These are phyloP conservation scores for Colletotrichum echinochloae DNA, from an alignment of 2,329 filamentous ascomycete genomes.

Conservation along the genomic window DNA sequence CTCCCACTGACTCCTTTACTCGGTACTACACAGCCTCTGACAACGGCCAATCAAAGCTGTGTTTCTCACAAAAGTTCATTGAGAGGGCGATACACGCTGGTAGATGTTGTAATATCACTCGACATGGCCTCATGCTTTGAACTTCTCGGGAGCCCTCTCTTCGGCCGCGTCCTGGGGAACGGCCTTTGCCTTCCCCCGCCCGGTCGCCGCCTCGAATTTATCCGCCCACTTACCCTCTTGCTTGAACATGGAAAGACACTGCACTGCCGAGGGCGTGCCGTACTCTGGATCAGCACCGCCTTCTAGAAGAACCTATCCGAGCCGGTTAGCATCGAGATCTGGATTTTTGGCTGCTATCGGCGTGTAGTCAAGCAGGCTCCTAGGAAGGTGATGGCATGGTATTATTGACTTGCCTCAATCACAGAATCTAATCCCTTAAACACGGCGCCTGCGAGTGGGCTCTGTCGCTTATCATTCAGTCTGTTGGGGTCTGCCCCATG, in stretches of 20 bases:
- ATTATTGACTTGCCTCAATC: slow-evolving; percentile 59
- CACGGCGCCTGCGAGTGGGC: slow-evolving; percentile 76
- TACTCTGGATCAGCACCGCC: slow-evolving; percentile 67
- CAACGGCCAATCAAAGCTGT: not conserved
- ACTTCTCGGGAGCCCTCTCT: slow-evolving; percentile 32
- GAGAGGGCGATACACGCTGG: not conserved
- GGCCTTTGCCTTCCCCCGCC: slow-evolving; percentile 56
- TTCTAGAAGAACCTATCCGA: slow-evolving; percentile 57
- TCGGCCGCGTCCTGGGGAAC: slow-evolving; percentile 28
- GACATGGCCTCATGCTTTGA: slow-evolving; percentile 22
- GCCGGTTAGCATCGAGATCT: not conserved
- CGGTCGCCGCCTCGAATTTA: slow-evolving; percentile 62
- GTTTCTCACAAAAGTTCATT: not conserved
- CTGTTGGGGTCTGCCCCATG: slow-evolving; percentile 75
- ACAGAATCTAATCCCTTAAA: slow-evolving; percentile 78
- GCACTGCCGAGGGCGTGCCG: slow-evolving; percentile 61
- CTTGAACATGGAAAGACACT: slow-evolving; percentile 64
- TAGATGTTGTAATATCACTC: not conserved
- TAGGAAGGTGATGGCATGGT: too few relatives aligned
- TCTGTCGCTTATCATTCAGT: slow-evolving; percentile 76
- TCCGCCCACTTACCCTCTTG: slow-evolving; percentile 62
- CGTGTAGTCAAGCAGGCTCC: not conserved
- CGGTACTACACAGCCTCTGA: too few relatives aligned
- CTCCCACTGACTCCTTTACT: too few relatives aligned
- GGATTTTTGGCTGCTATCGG: not conserved